Base-by-base conservation (phyloP, 768 basidiomycete species). In the Suillus placidus region DNA sequence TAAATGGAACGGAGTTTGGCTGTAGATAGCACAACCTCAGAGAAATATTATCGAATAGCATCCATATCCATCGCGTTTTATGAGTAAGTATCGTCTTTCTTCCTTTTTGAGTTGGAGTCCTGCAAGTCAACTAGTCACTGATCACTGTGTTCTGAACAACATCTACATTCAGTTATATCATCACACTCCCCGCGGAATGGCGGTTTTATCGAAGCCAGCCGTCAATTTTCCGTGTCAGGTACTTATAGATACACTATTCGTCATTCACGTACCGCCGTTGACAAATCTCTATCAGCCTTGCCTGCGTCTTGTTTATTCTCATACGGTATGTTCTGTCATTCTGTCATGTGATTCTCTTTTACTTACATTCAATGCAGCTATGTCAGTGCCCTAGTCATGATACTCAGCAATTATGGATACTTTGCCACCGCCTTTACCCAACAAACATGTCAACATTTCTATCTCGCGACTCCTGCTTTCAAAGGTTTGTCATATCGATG, bases 351-450 rank as follows among this genome's bases (percentile, higher is more conserved):
- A 6, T 1, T 1, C 13, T 12, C 16, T 32, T 8, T 60, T 5
- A 1, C 58, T 16, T 5, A 12, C 9, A 55, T 37, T 26, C 3
- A 18, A 10, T 23, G 20, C 60, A 78, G 76, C 40, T 76, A 76
- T 74, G 49, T 72, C 49, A 88, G 85, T 71, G 77, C 87, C 35
- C 16, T 79, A 5, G 79, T 80, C 52, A 78, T 89, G 66, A 75
- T 79, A 10, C 62, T 87, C 60, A 86, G 83, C 67, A 88, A 83
- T 71, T 80, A 85, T 65, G 88, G 87, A 14, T 88, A 86, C 71
- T 90, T 90, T 71, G 80, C 81, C 65, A 71, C 71, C 20, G 57
- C 74, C 16, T 91, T 90, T 70, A 84, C 85, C 3, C n/a, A 65
- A 10, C 71, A 72, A 16, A 71, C 78, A 35, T 91, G 90, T 74